Percentiles rank a stretch among this genome's conserved stretches.
Evolutionary conservation across 345 rosid genomes (phyloP).

Genomic region (Euphorbia peplus): DNA sequence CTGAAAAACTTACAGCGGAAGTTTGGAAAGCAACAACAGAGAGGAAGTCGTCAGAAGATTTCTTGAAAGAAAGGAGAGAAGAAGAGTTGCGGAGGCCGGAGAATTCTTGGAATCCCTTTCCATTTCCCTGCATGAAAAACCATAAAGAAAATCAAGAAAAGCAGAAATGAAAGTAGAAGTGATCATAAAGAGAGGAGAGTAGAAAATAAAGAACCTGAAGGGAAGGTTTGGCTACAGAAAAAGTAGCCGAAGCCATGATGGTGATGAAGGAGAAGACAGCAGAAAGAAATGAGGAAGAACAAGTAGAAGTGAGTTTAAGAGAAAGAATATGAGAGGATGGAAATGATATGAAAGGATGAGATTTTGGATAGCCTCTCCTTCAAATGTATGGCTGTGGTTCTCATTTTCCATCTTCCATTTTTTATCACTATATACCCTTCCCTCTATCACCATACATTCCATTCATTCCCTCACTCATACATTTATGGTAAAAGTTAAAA

Average conservation of each 20-base stretch:
- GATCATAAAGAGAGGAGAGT: too few relatives aligned
- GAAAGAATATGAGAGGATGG: conserved; percentile 15
- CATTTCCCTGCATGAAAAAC: conserved; percentile 30
- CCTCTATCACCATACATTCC: not conserved
- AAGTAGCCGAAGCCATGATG: conserved; percentile 85
- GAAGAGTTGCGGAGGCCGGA: conserved; percentile 71
- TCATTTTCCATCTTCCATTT: conserved; percentile 11
- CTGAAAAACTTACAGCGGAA: conserved; percentile 69
- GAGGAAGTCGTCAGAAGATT: conserved; percentile 62
- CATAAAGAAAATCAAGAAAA: not conserved
- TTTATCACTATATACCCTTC: not conserved
- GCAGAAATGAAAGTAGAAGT: too few relatives aligned
- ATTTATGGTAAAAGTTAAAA: too few relatives aligned
- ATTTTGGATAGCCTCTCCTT: conserved; percentile 77
- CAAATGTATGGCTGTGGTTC: conserved; percentile 47
- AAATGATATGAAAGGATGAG: conserved; percentile 63
- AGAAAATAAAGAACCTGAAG: conserved; percentile 49
- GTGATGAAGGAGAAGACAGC: not conserved
- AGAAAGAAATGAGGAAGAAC: not conserved
- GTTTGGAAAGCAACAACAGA: conserved; percentile 72
- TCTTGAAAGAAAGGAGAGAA: conserved; percentile 60
- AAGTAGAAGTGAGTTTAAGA: not conserved
- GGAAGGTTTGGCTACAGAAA: conserved; percentile 81
- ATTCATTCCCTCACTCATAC: not conserved
- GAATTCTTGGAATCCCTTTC: conserved; percentile 71